Conservation (phyloP, 2,329 filamentous ascomycete species). For the Lecanicillium sp. region DNA sequence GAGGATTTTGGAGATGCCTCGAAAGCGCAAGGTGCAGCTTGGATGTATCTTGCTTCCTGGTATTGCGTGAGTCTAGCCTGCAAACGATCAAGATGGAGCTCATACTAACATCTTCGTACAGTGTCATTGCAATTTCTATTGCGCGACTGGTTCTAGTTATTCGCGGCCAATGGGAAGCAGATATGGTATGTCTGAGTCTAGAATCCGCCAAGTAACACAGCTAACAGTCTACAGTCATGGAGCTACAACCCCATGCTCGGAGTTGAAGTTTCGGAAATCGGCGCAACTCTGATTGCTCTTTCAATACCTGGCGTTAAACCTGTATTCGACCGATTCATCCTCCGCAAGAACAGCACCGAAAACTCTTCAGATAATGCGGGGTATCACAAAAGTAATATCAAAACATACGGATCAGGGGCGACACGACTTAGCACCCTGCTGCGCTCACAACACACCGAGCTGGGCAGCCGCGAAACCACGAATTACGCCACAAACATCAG, state of each 20-base stretch:
- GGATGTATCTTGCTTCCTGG: constrained; percentile 39
- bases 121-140: constrained; percentile 40
- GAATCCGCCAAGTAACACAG: constrained; percentile 9
- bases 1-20: constrained; percentile 32
- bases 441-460: constrained; percentile 20
- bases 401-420: constrained; percentile 13
- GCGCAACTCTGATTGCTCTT: constrained; percentile 39
- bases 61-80: constrained; percentile 28
- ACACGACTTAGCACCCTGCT: constrained; percentile 22
- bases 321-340: constrained; percentile 27
- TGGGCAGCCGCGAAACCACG: constrained; percentile 18
- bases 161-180: constrained; percentile 35
- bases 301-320: constrained; percentile 43
- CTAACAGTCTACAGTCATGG: constrained; percentile 29
- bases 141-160: constrained; percentile 38
- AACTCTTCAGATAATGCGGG: constrained; percentile 15
- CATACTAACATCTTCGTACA: constrained; percentile 14
- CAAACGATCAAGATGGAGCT: no score
- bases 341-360: constrained; percentile 15
- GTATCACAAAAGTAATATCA: constrained; percentile 15
- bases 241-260: constrained; percentile 40
- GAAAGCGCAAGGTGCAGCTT: constrained; percentile 36
- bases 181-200: constrained; percentile 17
- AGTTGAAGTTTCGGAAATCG: constrained; percentile 42
- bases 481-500: constrained; percentile 15